These are phyloP conservation scores for Keithomyces neogunnii DNA, from an alignment of 2,329 filamentous ascomycete species.

Conservation along the genomic window DNA sequence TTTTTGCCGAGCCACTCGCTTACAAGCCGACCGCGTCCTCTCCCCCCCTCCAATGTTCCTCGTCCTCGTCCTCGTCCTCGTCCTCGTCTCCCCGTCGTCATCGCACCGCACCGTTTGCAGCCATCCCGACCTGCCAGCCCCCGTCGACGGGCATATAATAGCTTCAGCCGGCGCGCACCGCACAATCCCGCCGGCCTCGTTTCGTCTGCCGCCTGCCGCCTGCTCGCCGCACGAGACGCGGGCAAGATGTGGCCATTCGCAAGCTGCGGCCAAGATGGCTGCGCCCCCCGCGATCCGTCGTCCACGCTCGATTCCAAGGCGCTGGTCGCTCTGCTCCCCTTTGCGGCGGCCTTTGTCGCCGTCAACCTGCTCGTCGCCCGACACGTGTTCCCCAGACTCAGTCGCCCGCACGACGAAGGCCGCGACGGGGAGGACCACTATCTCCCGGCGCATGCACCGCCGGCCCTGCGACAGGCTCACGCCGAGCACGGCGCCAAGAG, in stretches of 20 bases:
- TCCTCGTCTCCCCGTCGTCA: no score
- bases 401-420: constrained; percentile 38
- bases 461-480: constrained; percentile 48
- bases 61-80: no score
- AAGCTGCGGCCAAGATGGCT: constrained; percentile 48
- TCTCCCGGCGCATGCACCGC: constrained; percentile 54
- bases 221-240: background rate
- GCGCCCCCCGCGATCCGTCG: constrained; percentile 35
- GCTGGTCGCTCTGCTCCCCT: constrained; percentile 57
- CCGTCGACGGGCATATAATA: no score
- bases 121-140: no score
- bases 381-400: constrained; percentile 66
- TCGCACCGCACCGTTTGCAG: no score
- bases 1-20: no score
- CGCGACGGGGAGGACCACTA: constrained; percentile 52
- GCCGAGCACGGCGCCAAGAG: constrained; percentile 48
- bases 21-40: no score
- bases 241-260: constrained; percentile 30
- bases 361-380: constrained; percentile 55
- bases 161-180: no score
- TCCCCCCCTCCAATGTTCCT: no score
- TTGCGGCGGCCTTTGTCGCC: constrained; percentile 59
- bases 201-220: background rate
- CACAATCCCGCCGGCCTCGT: background rate
- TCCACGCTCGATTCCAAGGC: constrained; percentile 32